Evolutionary conservation across 2,329 filamentous ascomycete genomes (phyloP), one percentile per base, ranked within the genome.

Genomic region (Tolypocladium tundrense): DNA sequence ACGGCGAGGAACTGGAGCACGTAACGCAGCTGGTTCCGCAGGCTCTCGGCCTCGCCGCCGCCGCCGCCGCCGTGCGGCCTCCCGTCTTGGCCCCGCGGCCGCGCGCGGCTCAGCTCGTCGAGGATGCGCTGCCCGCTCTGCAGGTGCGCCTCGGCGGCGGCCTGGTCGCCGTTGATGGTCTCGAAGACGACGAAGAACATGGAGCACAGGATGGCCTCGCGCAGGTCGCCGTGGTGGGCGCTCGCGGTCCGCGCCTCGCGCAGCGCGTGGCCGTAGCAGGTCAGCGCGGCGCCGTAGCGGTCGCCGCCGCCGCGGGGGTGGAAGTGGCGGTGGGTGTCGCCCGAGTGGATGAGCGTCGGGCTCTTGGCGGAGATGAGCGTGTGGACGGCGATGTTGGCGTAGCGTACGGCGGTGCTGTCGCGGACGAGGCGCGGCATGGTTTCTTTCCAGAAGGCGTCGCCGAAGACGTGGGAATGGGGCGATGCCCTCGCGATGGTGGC

Each of bases 121-220:
- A 74, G 63, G 60, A 76, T 70, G 58, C 64, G 66, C 57, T 72
- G 68, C 1, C 73, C 74, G 56, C 69, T 70, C 53, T 64, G 66
- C 53, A 74, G 65, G 60, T 76, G 74, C 9, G 66, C 62, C 16
- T 73, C 64, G 0, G 72, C 72, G 1, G 68, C 68, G 24, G 64
- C 62, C 11, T 63, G 62, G 58, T 75, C 73, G 27, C 69, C 70
- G 59, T 75, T 72, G 43, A 73, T 57, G 2, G 67, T 65, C 57
- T 74, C 72, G 55, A 75, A 73, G 55, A 72, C 66, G 57, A 70
- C 66, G 60, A 74, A 74, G 48, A 75, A 67, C 53, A 75, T 65
- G 56, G 68, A 73, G 57, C 70, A 70, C 3, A 74, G 55, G 11
- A 73, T 66, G 1, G 70, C 69, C 3, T 68, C 65, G 13, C 63